phyloP scores from a whole-genome alignment of 2,329 filamentous ascomycete genomes.

The Fusarium duplospermum region DNA sequence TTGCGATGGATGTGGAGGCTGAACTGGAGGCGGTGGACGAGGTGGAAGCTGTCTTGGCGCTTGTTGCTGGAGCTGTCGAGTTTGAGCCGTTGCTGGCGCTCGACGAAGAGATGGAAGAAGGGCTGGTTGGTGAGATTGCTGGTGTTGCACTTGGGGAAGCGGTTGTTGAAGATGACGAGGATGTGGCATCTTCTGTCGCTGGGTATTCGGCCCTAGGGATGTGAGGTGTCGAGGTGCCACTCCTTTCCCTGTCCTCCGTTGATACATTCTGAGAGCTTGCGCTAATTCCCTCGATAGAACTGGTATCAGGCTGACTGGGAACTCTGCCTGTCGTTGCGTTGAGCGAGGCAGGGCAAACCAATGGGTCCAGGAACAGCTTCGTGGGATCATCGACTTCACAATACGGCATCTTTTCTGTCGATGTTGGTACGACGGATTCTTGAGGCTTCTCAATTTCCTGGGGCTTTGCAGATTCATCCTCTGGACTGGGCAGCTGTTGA shows the following conservation, averaged over 20 bases:
- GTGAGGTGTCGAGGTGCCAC: conserved; percentile 18
- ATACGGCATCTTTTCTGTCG: conserved; percentile 10
- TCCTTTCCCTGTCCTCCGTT: conserved; percentile 19
- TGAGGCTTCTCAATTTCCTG: background rate
- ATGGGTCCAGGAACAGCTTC: conserved; percentile 12
- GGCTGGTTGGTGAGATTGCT: conserved; percentile 29
- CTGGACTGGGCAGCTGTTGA: conserved; percentile 11
- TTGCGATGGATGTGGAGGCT: conserved; percentile 13
- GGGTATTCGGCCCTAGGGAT: conserved; percentile 17
- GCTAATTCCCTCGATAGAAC: conserved; percentile 7
- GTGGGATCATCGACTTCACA: conserved; percentile 16
- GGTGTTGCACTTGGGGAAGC: conserved; percentile 25
- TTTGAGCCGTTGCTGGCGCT: conserved; percentile 9
- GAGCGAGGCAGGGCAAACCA: conserved; percentile 21
- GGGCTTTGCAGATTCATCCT: conserved; percentile 4
- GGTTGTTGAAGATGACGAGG: conserved; percentile 21
- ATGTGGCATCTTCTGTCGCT: conserved; percentile 20
- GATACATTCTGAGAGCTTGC: background rate
- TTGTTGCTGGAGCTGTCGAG: conserved; percentile 18
- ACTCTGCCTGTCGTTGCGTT: conserved; percentile 4
- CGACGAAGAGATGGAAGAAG: conserved; percentile 33
- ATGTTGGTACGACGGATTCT: background rate
- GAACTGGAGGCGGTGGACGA: conserved; percentile 13
- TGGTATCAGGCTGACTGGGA: background rate
- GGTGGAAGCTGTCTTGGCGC: conserved; percentile 22